Percentiles rank a stretch among this genome's conserved stretches.
phyloP scores from a whole-genome alignment of 768 basidiomycete genomes.

The Boletus tomentosulus region DNA sequence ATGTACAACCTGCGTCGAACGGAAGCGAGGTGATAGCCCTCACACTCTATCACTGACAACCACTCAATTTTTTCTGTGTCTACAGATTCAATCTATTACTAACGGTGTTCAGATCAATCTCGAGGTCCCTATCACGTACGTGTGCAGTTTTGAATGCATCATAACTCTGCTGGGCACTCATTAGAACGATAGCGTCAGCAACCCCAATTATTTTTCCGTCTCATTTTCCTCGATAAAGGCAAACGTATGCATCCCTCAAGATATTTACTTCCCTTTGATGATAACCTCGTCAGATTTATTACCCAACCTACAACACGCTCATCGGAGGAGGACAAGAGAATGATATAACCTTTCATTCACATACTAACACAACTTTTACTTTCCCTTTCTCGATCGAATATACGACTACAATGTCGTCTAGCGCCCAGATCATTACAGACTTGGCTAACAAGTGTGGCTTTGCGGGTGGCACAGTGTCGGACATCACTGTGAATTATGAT shows the following conservation, averaged over 20 bases:
- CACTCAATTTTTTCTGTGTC: conserved; percentile 17
- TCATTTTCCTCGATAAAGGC: conserved; percentile 61
- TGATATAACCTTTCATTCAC: conserved; percentile 45
- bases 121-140: conserved; percentile 64
- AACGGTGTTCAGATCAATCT: conserved; percentile 56
- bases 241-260: conserved; percentile 37
- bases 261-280: not conserved
- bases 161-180: conserved; percentile 4
- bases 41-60: not conserved
- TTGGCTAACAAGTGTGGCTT: conserved; percentile 61
- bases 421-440: conserved; percentile 52
- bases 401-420: conserved; percentile 49
- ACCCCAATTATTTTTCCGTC: conserved; percentile 79
- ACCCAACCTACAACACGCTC: conserved; percentile 68
- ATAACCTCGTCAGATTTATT: conserved; percentile 49
- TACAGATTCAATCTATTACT: conserved; percentile 35
- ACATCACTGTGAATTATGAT: conserved; percentile 61
- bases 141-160: not conserved
- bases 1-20: conserved; percentile 36
- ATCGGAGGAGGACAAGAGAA: conserved; percentile 59
- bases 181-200: conserved; percentile 51
- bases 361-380: conserved; percentile 58
- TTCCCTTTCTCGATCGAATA: conserved; percentile 75
- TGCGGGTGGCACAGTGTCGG: conserved; percentile 36
- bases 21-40: conserved; percentile 43